Conservation (phyloP, 2,329 filamentous ascomycete genomes). For the Stromatinia cepivora region DNA sequence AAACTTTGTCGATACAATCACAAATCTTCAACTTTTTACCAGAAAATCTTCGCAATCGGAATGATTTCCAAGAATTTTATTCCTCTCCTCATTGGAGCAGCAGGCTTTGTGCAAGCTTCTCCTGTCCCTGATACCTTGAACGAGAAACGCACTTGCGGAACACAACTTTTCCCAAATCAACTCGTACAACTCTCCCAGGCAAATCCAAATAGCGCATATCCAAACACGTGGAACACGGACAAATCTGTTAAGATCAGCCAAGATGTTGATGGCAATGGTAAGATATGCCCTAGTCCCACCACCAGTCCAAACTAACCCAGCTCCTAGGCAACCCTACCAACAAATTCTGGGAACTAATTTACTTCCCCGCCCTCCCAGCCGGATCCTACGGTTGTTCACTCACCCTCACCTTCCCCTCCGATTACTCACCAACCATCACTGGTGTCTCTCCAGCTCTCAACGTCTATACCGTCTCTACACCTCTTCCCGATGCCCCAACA, state of each 20-base stretch:
- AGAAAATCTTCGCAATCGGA: neutral
- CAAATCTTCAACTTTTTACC: neutral
- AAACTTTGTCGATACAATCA: neutral
- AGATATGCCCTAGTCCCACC: neutral
- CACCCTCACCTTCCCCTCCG: constrained; percentile 3
- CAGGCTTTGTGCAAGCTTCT: constrained; percentile 11
- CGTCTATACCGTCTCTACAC: constrained; percentile 19
- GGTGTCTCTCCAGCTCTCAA: constrained; percentile 21
- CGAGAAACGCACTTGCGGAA: constrained; percentile 18
- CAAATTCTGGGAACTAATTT: constrained; percentile 4
- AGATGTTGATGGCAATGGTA: constrained; percentile 11
- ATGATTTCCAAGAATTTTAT: constrained; percentile 14
- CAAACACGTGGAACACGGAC: constrained; percentile 15
- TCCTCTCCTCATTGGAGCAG: neutral
- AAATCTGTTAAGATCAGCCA: constrained; percentile 13
- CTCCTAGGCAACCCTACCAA: neutral
- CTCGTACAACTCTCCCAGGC: constrained; percentile 19
- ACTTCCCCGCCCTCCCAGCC: constrained; percentile 3
- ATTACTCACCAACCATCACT: neutral
- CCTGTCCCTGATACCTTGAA: constrained; percentile 1
- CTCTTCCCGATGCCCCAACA: constrained; percentile 13
- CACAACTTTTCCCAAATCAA: constrained; percentile 10
- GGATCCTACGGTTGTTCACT: constrained; percentile 20
- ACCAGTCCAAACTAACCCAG: neutral
- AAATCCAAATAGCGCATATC: neutral